These are phyloP conservation scores for Exophiala viscosa DNA, from an alignment of 2,329 filamentous ascomycete species.

Conservation along the genomic window DNA sequence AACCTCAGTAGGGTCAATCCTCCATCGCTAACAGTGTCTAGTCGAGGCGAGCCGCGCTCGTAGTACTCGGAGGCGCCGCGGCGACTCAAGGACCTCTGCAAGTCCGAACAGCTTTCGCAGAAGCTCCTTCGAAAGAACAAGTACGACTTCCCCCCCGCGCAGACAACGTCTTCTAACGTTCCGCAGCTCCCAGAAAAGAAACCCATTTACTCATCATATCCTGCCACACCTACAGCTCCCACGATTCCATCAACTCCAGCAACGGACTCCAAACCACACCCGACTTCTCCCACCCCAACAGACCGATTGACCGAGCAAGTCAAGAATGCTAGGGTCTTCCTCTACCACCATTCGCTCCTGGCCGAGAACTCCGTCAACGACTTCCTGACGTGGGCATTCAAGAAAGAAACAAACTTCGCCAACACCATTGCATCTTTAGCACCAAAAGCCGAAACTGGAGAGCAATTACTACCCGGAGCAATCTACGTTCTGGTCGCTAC, in stretches of 20 bases:
- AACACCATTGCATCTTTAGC: constrained; percentile 83
- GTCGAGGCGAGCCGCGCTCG: constrained; percentile 18
- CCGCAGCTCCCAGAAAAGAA: constrained; percentile 32
- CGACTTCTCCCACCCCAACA: constrained; percentile 67
- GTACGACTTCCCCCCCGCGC: constrained; percentile 28
- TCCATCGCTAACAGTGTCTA: constrained; percentile 9
- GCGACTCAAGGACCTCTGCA: constrained; percentile 31
- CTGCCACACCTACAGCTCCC: constrained; percentile 9
- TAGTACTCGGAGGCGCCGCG: constrained; percentile 23
- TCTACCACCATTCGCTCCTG: constrained; percentile 69
- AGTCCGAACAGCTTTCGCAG: constrained; percentile 41
- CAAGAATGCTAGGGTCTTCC: constrained; percentile 70
- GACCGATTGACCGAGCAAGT: constrained; percentile 84
- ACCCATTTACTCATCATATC: constrained; percentile 40
- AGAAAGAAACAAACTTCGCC: constrained; percentile 85
- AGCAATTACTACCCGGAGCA: constrained; percentile 81
- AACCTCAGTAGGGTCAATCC: neutral
- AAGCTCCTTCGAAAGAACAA: constrained; percentile 36
- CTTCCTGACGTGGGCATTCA: constrained; percentile 73
- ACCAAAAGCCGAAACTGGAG: constrained; percentile 77
- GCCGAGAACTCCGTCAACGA: constrained; percentile 81
- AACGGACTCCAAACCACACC: constrained; percentile 9
- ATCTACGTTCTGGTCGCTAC: constrained; percentile 91
- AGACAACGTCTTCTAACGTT: constrained; percentile 10
- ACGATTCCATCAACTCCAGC: constrained; percentile 18